Evolutionary conservation across 441 rosid genomes (phyloP).

Genomic region (Biscutella laevigata): DNA sequence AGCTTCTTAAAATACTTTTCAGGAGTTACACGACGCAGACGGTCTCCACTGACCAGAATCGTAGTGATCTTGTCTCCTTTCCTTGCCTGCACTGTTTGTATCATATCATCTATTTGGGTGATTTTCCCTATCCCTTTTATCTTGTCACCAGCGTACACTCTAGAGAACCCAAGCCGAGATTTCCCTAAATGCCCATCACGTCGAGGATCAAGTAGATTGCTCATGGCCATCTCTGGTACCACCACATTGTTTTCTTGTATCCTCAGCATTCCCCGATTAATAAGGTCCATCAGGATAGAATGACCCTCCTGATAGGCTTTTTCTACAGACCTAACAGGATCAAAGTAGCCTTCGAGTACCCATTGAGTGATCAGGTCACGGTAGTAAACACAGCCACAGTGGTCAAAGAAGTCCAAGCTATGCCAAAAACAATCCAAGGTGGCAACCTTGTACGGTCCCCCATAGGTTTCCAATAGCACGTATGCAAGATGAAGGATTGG

Average conservation of each 20-base stretch:
- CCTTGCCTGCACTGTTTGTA: constrained; percentile 31
- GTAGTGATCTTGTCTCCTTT: constrained; percentile 26
- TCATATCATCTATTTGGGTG: constrained; percentile 39
- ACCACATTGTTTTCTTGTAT: constrained; percentile 36
- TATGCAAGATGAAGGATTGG: constrained; percentile 15
- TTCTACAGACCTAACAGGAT: constrained; percentile 25
- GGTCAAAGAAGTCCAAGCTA: constrained; percentile 30
- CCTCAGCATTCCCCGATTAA: constrained; percentile 34
- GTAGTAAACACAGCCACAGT: constrained; percentile 33
- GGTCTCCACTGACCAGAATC: constrained; percentile 40
- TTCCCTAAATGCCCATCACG: constrained; percentile 22
- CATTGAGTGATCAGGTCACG: constrained; percentile 47
- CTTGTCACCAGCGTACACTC: constrained; percentile 18
- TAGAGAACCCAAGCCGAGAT: constrained; percentile 30
- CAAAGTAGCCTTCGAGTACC: constrained; percentile 55
- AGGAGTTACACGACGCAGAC: constrained; percentile 27
- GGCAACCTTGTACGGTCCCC: constrained; percentile 12
- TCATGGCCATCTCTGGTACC: constrained; percentile 31
- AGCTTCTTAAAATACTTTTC: constrained; percentile 19
- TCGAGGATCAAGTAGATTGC: constrained; percentile 24
- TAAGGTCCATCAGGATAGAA: constrained; percentile 39
- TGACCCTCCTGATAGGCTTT: constrained; percentile 41
- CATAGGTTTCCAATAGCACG: constrained; percentile 8
- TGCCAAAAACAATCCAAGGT: constrained; percentile 42
- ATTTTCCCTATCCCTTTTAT: constrained; percentile 31